These are phyloP conservation scores for Neurospora terricola DNA, from an alignment of 495 filamentous ascomycete genomes.

Conservation along the genomic window DNA sequence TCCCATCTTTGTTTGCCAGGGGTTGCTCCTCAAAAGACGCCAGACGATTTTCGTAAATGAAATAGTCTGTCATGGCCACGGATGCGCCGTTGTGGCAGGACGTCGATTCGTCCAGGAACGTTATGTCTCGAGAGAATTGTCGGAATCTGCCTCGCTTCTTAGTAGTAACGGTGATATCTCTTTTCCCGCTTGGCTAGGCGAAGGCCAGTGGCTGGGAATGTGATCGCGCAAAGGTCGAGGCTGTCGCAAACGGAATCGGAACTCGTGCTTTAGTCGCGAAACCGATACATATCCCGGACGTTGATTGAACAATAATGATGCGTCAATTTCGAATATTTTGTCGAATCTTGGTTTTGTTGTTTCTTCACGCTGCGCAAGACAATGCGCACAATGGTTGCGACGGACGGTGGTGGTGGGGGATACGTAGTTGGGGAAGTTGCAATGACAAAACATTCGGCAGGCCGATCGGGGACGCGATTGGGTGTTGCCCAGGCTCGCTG, in stretches of 20 bases:
- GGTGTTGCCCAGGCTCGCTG: neutral
- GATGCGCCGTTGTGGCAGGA: neutral
- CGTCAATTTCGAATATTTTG: neutral
- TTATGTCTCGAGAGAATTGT: neutral
- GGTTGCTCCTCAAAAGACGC: constrained; percentile 57
- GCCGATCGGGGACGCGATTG: neutral
- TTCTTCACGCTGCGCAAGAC: neutral
- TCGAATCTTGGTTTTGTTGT: neutral
- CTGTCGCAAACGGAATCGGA: neutral
- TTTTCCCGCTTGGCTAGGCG: neutral
- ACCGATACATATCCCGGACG: neutral
- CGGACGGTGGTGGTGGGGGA: neutral
- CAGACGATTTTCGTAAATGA: constrained; percentile 60
- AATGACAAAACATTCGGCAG: neutral
- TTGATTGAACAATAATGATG: neutral
- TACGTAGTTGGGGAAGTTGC: neutral
- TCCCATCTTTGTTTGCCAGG: constrained; percentile 47
- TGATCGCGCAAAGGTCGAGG: neutral
- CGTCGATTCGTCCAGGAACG: neutral
- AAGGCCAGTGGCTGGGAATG: neutral
- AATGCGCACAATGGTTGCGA: neutral
- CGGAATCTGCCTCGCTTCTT: neutral
- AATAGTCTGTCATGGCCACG: constrained; percentile 24
- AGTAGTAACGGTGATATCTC: neutral
- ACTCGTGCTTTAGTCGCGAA: neutral